These are phyloP conservation scores for Aspergillus sp. DNA, from an alignment of 2,329 filamentous ascomycete genomes.

Conservation along the genomic window DNA sequence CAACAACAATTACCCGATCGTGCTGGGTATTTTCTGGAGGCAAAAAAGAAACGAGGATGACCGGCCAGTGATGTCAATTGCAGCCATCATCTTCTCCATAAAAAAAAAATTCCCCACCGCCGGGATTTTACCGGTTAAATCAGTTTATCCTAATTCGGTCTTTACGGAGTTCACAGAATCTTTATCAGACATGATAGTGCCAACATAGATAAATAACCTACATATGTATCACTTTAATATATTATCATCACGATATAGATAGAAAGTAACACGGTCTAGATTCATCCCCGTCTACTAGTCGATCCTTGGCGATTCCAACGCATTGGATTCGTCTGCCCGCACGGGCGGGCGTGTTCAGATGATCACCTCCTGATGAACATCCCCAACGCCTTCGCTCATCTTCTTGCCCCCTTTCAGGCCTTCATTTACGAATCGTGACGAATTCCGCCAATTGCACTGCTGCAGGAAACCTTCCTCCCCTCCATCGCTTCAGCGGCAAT, in stretches of 20 bases:
- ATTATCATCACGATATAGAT: background rate
- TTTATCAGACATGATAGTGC: too few relatives aligned
- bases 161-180: too few relatives aligned
- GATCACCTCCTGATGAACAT: background rate
- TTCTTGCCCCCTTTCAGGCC: too few relatives aligned
- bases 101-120: slow-evolving; percentile 7
- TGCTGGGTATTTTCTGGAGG: background rate
- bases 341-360: background rate
- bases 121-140: slow-evolving; percentile 20
- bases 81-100: background rate
- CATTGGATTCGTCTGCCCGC: background rate
- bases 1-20: too few relatives aligned
- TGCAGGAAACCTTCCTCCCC: background rate
- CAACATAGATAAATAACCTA: too few relatives aligned
- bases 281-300: background rate
- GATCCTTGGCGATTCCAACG: background rate
- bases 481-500: background rate
- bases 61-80: slow-evolving; percentile 6
- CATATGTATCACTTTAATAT: too few relatives aligned
- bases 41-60: slow-evolving; percentile 1
- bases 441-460: too few relatives aligned
- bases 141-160: too few relatives aligned
- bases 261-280: too few relatives aligned
- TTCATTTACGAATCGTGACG: too few relatives aligned
- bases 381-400: too few relatives aligned